Percentiles rank a stretch among this genome's conserved stretches.
Evolutionary conservation across 2,329 filamentous ascomycete genomes (phyloP).

Genomic region (Sporothrix globosa): DNA sequence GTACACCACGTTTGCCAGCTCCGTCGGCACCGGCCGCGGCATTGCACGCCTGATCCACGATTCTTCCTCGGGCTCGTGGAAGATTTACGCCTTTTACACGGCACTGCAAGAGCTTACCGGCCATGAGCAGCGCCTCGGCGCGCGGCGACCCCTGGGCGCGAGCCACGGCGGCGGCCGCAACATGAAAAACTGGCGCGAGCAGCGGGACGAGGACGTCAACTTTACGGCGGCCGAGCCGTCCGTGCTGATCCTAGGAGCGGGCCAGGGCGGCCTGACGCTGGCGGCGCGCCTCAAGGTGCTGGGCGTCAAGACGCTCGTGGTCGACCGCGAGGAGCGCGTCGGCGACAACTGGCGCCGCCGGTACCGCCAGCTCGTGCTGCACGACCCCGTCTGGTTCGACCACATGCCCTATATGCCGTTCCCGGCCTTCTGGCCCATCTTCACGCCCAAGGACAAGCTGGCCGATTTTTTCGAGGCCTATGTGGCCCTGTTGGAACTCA

Average conservation of each 20-base stretch:
- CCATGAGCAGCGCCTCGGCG: slow-evolving; percentile 54
- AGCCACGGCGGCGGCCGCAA: slow-evolving; percentile 56
- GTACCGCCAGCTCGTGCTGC: slow-evolving; percentile 67
- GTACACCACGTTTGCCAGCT: slow-evolving; percentile 59
- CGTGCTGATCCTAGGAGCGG: slow-evolving; percentile 63
- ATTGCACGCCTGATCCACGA: slow-evolving; percentile 56
- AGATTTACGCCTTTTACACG: slow-evolving; percentile 67
- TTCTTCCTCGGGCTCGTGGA: slow-evolving; percentile 53
- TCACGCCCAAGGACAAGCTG: slow-evolving; percentile 72
- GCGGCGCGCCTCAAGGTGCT: slow-evolving; percentile 64
- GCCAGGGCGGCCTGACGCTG: slow-evolving; percentile 61
- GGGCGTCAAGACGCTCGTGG: slow-evolving; percentile 57
- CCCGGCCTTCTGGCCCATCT: slow-evolving; percentile 67
- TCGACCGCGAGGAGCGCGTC: slow-evolving; percentile 61
- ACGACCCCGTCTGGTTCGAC: slow-evolving; percentile 66
- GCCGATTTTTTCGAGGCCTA: slow-evolving; percentile 71
- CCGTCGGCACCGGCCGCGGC: slow-evolving; percentile 59
- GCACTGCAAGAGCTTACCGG: slow-evolving; percentile 58
- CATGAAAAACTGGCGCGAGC: slow-evolving; percentile 64
- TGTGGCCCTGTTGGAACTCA: slow-evolving; percentile 66
- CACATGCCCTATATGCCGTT: slow-evolving; percentile 68
- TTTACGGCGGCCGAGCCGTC: slow-evolving; percentile 57
- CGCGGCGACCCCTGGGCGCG: slow-evolving; percentile 58
- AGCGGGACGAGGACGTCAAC: slow-evolving; percentile 52
- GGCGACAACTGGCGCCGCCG: slow-evolving; percentile 67